phyloP scores from a whole-genome alignment of 164 flowering plant genomes.

The Liriodendron chinense region DNA sequence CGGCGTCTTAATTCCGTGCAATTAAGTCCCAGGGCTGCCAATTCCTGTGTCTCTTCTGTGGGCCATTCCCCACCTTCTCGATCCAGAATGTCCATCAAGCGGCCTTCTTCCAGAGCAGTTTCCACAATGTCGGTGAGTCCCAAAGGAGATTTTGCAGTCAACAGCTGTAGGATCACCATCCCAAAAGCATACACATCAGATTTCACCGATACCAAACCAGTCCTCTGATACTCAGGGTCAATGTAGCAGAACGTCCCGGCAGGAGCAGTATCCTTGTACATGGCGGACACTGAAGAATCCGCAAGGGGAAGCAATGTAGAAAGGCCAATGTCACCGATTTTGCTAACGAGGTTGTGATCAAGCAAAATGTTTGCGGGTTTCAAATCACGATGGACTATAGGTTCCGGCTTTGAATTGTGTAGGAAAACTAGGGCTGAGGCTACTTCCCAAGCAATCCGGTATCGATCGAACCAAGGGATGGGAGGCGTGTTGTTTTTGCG shows the following conservation, averaged over 20 bases:
- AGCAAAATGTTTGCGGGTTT: conserved; percentile 95
- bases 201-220: conserved; percentile 62
- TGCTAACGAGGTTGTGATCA: conserved; percentile 75
- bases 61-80: conserved; percentile 77
- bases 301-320: conserved; percentile 50
- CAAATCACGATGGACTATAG: conserved; percentile 84
- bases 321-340: conserved; percentile 92
- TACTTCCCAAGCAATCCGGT: conserved; percentile 84
- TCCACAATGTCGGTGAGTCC: conserved; percentile 67
- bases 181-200: conserved; percentile 92
- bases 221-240: conserved; percentile 94
- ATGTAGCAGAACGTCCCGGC: conserved; percentile 87
- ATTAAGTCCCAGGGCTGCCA: conserved; percentile 56
- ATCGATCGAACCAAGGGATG: conserved; percentile 78
- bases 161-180: conserved; percentile 72
- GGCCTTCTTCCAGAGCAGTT: conserved; percentile 45
- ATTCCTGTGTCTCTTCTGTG: conserved; percentile 53
- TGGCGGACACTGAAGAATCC: conserved; percentile 27
- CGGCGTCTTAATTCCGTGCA: conserved; percentile 63
- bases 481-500: conserved; percentile 45
- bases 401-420: conserved; percentile 72
- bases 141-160: conserved; percentile 72
- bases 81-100: conserved; percentile 52
- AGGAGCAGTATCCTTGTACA: conserved; percentile 44
- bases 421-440: conserved; percentile 79